Conservation (phyloP, 2,329 filamentous ascomycete genomes). For the Sarocladium strictum region DNA sequence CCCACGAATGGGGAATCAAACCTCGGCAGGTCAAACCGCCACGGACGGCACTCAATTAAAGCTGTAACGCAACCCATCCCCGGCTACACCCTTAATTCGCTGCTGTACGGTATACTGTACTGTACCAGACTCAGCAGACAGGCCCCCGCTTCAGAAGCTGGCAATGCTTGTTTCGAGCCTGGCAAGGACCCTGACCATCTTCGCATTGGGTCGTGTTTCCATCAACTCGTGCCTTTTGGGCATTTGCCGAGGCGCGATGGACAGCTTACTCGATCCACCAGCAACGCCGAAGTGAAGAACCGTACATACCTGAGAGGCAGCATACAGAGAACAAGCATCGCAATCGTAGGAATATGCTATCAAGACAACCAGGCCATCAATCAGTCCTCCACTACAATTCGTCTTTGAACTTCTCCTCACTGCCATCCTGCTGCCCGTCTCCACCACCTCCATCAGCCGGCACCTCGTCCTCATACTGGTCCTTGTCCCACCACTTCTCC, state of each 20-base stretch:
- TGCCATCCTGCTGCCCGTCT: conserved; percentile 25
- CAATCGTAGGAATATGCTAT: neutral
- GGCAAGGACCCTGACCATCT: neutral
- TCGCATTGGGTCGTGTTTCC: neutral
- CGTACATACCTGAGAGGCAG: too few relatives aligned
- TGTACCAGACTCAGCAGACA: neutral
- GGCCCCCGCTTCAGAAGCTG: neutral
- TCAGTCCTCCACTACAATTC: conserved; percentile 34
- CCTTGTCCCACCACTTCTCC: conserved; percentile 14
- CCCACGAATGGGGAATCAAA: too few relatives aligned
- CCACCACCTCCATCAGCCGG: conserved; percentile 15
- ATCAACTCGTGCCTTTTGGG: too few relatives aligned
- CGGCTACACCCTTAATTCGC: neutral
- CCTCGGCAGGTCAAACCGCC: too few relatives aligned
- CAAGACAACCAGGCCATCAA: neutral
- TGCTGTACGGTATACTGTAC: too few relatives aligned
- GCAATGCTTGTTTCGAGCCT: neutral
- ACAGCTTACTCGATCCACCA: too few relatives aligned
- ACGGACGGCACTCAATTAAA: too few relatives aligned
- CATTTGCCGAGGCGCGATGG: too few relatives aligned
- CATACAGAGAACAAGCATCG: too few relatives aligned
- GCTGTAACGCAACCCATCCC: too few relatives aligned
- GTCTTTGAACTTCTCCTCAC: conserved; percentile 47
- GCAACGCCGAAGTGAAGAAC: too few relatives aligned
- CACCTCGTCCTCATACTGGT: conserved; percentile 16